These are phyloP conservation scores for Colletotrichum simmondsii DNA, from an alignment of 2,329 filamentous ascomycete species.

Conservation along the genomic window DNA sequence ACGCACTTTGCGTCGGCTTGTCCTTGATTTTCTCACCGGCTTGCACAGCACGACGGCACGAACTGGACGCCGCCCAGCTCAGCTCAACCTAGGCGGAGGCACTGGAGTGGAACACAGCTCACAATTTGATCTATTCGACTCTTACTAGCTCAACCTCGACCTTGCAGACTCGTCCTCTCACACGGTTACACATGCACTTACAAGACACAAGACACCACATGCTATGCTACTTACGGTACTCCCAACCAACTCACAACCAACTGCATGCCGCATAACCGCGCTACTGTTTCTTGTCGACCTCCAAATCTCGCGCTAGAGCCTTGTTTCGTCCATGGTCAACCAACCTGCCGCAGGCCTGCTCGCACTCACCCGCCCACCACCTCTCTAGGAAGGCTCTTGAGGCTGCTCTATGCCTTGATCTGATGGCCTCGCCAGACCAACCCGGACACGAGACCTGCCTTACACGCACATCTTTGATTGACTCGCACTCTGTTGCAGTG, in stretches of 20 bases:
- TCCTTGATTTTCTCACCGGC: background rate
- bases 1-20: constrained; percentile 1
- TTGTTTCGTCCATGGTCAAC: constrained; percentile 16
- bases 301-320: constrained; percentile 27
- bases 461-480: background rate
- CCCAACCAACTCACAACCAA: background rate
- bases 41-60: background rate
- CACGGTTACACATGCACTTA: background rate
- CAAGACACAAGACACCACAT: background rate
- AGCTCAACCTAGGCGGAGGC: background rate
- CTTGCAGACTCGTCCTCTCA: background rate
- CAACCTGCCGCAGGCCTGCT: background rate
- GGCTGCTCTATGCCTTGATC: background rate
- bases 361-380: background rate
- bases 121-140: background rate
- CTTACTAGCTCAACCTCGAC: background rate
- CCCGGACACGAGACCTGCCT: background rate
- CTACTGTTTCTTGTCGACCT: constrained; percentile 24
- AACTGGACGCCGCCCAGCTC: background rate
- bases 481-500: background rate
- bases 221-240: background rate
- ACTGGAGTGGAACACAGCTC: background rate
- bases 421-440: background rate
- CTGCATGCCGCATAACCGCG: constrained; percentile 29
- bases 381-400: background rate